Conservation (phyloP, 129 eudicot genomes). For the Mikania micrantha region DNA sequence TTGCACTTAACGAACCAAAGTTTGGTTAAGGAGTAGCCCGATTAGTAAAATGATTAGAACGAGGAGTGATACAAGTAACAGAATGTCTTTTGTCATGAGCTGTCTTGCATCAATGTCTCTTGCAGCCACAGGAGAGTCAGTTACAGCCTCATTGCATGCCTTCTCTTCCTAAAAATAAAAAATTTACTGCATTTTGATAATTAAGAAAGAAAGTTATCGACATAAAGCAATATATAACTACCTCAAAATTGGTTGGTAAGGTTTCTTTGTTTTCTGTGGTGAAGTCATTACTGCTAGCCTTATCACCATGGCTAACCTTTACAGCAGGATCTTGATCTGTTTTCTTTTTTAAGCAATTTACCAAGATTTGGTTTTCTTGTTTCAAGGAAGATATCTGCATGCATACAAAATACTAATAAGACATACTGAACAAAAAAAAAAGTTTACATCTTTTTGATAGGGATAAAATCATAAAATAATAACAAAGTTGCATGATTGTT, state of each 20-base stretch:
- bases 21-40: constrained; percentile 27
- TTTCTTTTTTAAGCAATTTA: constrained; percentile 26
- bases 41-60: constrained; percentile 31
- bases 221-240: constrained; percentile 1
- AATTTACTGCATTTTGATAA: neutral
- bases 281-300: constrained; percentile 14
- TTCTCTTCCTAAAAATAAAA: constrained; percentile 29
- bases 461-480: no score
- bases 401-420: constrained; percentile 8
- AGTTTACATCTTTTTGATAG: neutral
- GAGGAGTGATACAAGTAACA: constrained; percentile 32
- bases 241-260: constrained; percentile 29
- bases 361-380: constrained; percentile 46
- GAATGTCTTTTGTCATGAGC: constrained; percentile 35
- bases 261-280: constrained; percentile 25
- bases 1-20: neutral
- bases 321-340: constrained; percentile 17
- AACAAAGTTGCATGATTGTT: no score
- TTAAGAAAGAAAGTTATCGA: neutral
- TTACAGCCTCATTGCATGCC: neutral
- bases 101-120: constrained; percentile 65
- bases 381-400: constrained; percentile 61
- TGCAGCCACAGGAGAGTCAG: constrained; percentile 3
- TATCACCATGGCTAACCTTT: constrained; percentile 20
- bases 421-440: neutral